Percentiles rank a stretch among this genome's conserved stretches.
phyloP scores from a whole-genome alignment of 495 filamentous ascomycete species.

The Friedmanniomyces simplex region DNA sequence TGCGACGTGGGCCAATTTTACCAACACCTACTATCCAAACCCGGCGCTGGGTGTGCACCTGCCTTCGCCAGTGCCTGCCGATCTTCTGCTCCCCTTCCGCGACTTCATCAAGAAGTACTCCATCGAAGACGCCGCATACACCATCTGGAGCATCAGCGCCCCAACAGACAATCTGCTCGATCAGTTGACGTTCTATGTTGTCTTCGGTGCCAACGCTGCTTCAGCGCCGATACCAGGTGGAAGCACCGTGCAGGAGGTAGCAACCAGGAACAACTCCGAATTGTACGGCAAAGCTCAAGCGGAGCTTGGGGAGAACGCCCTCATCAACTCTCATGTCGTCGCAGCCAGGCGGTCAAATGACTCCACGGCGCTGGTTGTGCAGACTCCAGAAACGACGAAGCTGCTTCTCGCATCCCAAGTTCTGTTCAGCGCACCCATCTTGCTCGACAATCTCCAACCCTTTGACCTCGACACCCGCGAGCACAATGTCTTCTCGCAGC shows the following conservation, averaged over 20 bases:
- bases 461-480: constrained; percentile 25
- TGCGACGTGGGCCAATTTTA: constrained; percentile 5
- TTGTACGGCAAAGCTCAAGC: constrained; percentile 33
- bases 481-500: neutral
- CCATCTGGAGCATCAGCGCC: constrained; percentile 28
- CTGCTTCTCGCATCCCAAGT: constrained; percentile 38
- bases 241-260: neutral
- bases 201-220: neutral
- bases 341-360: constrained; percentile 21
- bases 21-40: constrained; percentile 34
- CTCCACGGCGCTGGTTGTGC: constrained; percentile 28
- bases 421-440: constrained; percentile 37
- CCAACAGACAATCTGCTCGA: constrained; percentile 29
- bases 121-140: constrained; percentile 28
- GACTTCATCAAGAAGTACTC: constrained; percentile 36
- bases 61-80: constrained; percentile 35
- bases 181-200: constrained; percentile 25
- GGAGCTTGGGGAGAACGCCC: constrained; percentile 26
- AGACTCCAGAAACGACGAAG: constrained; percentile 28
- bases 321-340: constrained; percentile 28
- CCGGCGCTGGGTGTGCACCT: constrained; percentile 34
- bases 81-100: constrained; percentile 34
- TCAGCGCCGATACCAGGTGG: constrained; percentile 20
- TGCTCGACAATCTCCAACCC: constrained; percentile 30
- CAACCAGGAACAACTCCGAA: constrained; percentile 32